Evolutionary conservation across 2,329 filamentous ascomycete species (phyloP), one percentile per base, ranked within the genome.

Genomic region (Cryoendolithus antarcticus): DNA sequence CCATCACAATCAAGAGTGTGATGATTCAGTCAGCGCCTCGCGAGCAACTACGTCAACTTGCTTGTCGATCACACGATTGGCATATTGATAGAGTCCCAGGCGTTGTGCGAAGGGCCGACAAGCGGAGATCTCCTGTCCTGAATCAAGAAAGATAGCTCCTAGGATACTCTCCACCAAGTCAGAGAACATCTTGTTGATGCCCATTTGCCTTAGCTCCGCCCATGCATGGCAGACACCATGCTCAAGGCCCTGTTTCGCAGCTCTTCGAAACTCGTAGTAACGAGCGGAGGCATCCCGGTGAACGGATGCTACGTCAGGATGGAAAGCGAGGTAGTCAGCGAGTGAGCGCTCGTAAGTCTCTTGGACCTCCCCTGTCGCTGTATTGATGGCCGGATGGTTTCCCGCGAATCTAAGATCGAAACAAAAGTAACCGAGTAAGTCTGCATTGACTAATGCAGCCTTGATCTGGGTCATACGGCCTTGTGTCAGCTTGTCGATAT

Each of bases 81-180:
- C 56, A 47, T 75, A 76, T 0, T 61, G 55, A 28, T 85, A 47
- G 4, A 94, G 64, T 0, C 84, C 84, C 4, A 84, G 61, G 0
- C 64, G 60, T 32, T 72, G 67, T 0, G 83, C 56, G 29, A 93
- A 66, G 0, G 38, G 52, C 34, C 68, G 62, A 49, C 83, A 89
- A 0, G 55, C 56, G 0, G 64, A 64, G 9, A 84, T 54, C 1
- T 70, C 68, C 0, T 80, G 80, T 0, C 69, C 48, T 0, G 69
- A 82, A 56, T 94, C 88, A 9, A 93, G 65, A 67, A 82, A 94
- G 0, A 94, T 70, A 0, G 86, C 86, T 0, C 83, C 86, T 0
- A 94, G 58, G 0, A 91, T 55, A 30, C 75, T 74, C 62, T 94
- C 88, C 6, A 94, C 67, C 7, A 93, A 62, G 56, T 93, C 86